Conservation (phyloP, 495 filamentous ascomycete species). For the Trichocladium antarcticum region DNA sequence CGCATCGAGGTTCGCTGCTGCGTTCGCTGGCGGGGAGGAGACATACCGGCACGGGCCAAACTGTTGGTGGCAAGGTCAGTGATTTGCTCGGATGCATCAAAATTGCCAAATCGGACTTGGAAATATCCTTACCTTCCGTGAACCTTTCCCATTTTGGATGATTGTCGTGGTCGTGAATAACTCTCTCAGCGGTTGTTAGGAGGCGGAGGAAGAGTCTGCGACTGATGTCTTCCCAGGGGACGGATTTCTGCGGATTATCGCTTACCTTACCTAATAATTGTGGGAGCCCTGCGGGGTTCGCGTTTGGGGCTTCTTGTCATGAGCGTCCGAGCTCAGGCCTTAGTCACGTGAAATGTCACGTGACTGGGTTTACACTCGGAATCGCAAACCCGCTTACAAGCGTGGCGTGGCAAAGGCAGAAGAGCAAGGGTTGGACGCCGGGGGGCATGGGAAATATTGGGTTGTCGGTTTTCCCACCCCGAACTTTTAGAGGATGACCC, state of each 20-base stretch:
- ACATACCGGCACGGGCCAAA: constrained; percentile 32
- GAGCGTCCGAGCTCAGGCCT: neutral
- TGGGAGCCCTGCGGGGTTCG: constrained; percentile 24
- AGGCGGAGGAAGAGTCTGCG: constrained; percentile 7
- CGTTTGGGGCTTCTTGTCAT: constrained; percentile 15
- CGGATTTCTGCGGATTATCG: constrained; percentile 18
- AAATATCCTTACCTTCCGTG: constrained; percentile 24
- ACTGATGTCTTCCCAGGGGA: neutral
- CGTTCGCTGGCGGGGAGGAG: constrained; percentile 1
- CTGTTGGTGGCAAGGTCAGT: constrained; percentile 12
- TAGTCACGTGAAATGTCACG: constrained; percentile 3
- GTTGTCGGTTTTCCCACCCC: no score
- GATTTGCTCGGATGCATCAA: neutral
- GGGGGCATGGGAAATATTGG: no score
- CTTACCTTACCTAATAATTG: constrained; percentile 21
- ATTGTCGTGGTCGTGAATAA: constrained; percentile 16
- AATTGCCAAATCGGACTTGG: neutral
- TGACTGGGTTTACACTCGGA: no score
- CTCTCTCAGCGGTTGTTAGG: constrained; percentile 5
- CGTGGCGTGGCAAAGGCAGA: no score
- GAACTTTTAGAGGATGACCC: no score
- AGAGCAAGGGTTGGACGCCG: no score
- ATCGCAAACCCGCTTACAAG: no score
- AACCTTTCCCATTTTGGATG: constrained; percentile 32
- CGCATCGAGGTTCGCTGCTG: constrained; percentile 1